Percentiles rank a stretch among this genome's conserved stretches.
phyloP scores from a whole-genome alignment of 139 green algal species.

The Microglena sp. region DNA sequence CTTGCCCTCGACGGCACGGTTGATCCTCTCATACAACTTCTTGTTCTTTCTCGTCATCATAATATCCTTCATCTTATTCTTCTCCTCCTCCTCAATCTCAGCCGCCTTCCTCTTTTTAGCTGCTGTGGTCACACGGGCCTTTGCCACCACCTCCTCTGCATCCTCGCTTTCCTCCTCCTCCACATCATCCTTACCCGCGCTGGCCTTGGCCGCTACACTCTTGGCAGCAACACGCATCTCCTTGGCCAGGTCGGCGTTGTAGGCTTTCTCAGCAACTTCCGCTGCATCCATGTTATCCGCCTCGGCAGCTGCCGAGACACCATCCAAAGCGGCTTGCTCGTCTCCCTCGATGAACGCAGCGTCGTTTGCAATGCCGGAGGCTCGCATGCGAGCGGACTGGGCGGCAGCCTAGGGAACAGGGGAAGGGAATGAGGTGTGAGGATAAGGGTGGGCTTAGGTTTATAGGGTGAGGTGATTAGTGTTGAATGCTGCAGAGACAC shows the following conservation, averaged over 20 bases:
- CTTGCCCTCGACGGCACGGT: slow-evolving; percentile 48
- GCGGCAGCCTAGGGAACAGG: slow-evolving; percentile 60
- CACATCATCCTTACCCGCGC: slow-evolving; percentile 1
- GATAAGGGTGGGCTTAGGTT: neutral
- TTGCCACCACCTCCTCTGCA: neutral
- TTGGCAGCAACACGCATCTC: slow-evolving; percentile 41
- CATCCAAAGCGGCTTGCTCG: neutral
- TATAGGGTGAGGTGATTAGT: neutral
- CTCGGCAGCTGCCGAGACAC: neutral
- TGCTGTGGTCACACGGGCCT: neutral
- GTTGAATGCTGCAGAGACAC: neutral
- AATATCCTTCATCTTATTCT: slow-evolving; percentile 62
- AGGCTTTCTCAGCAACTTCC: slow-evolving; percentile 36
- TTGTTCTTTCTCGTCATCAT: slow-evolving; percentile 87
- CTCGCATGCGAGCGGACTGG: slow-evolving; percentile 34
- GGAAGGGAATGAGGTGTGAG: too few relatives aligned
- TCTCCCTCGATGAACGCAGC: slow-evolving; percentile 13
- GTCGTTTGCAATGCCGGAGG: slow-evolving; percentile 27
- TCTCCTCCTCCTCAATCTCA: slow-evolving; percentile 40
- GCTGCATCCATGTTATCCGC: slow-evolving; percentile 16
- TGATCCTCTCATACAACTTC: slow-evolving; percentile 81
- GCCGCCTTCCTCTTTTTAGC: slow-evolving; percentile 6
- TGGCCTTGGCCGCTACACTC: slow-evolving; percentile 7
- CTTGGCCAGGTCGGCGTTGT: slow-evolving; percentile 50
- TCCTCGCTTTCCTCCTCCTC: slow-evolving; percentile 1